phyloP scores from a whole-genome alignment of 176 grass and related monocot species.

The Carex littledalei region DNA sequence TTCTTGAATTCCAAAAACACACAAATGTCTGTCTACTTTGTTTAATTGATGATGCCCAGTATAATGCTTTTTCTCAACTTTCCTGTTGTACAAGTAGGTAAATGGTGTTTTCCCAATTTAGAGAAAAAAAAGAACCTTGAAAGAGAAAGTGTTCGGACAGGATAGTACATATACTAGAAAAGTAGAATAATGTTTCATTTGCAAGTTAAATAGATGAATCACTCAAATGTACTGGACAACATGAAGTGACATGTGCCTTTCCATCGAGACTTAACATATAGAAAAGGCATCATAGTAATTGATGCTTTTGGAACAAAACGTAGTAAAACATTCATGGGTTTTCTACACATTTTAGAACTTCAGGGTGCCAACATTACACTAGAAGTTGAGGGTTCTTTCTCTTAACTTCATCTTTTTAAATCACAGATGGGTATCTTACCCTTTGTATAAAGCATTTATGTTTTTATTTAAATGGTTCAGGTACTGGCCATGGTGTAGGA shows the following conservation, averaged over 20 bases:
- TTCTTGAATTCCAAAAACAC: background rate
- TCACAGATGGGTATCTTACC: background rate
- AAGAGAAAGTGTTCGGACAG: background rate
- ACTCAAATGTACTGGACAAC: background rate
- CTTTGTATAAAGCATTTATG: constrained; percentile 11
- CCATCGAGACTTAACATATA: background rate
- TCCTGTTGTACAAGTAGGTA: background rate
- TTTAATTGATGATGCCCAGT: background rate
- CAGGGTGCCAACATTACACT: background rate
- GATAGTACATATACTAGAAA: background rate
- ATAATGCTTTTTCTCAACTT: background rate
- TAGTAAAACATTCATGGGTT: background rate
- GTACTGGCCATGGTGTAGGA: constrained; percentile 96
- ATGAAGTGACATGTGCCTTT: background rate
- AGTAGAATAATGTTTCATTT: background rate
- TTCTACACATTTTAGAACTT: background rate
- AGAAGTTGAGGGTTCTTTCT: background rate
- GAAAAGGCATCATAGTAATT: background rate
- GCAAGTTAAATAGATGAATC: background rate
- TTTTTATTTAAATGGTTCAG: constrained; percentile 41
- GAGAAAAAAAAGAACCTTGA: background rate
- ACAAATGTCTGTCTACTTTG: background rate
- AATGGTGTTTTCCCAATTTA: background rate
- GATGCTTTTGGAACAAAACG: background rate
- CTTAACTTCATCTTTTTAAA: background rate